Evolutionary conservation across 176 grass and related monocot genomes (phyloP), one percentile per base, ranked within the genome.

Genomic region (Lolium rigidum): DNA sequence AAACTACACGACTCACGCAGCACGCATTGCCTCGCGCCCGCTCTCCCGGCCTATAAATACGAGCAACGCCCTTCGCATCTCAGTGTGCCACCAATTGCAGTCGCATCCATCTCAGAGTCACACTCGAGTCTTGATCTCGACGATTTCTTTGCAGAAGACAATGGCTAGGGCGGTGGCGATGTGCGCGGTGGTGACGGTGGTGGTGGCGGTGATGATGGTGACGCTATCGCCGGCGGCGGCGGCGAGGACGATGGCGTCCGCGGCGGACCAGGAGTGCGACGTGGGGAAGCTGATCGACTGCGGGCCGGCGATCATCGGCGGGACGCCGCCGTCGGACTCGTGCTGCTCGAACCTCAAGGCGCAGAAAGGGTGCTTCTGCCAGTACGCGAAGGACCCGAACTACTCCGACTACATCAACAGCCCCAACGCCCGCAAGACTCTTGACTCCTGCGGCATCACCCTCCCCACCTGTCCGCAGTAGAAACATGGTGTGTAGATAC

Each of bases 341-440:
- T n/a, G n/a, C n/a, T n/a, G n/a, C n/a, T n/a, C n/a, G 16, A 87
- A 46, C 69, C 85, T 91, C 69, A 70, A 77, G 57, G 69, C 85
- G 59, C 89, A 87, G 77, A 5, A n/a, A 9, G 21, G 51, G 14
- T 91, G 89, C 89, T 80, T 87, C 77, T 91, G 85, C 77, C 43
- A 81, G 81, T 91, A 80, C 76, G 85, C 81, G 8, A 51, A 28
- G 14, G 61, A 87, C 89, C 89, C 85, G 39, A 41, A 43, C 20
- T 91, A 84, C 28, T 6, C 60, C 43, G 0, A 1, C 10, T 87
- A 87, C 85, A 77, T 87, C 76, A 81, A 63, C 81, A 87, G 76
- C 85, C 59, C 85, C 81, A 70, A 15, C 70, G n/a, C 85, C 10
- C 81, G 61, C 51, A 16, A 9, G 50, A 15, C 85, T 26, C 61